These are phyloP conservation scores for Diaporthe aspalathi DNA, from an alignment of 2,329 filamentous ascomycete species.

Conservation along the genomic window DNA sequence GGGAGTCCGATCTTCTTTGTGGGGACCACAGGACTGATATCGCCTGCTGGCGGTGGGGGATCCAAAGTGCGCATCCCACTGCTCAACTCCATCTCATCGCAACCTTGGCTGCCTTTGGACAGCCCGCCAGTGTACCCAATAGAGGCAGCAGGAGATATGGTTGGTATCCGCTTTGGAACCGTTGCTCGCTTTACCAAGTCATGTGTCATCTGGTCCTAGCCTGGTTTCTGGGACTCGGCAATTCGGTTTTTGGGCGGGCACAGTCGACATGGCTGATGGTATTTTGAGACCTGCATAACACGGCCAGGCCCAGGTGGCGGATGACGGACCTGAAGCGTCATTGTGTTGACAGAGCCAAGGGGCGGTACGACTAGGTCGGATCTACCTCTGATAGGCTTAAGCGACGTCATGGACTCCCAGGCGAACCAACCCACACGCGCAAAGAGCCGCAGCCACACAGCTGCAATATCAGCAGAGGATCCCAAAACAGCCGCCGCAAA, in stretches of 20 bases:
- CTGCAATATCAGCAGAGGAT: too few species aligned
- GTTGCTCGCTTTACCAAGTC: conserved; percentile 13
- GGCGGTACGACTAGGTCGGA: conserved; percentile 10
- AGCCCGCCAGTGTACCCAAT: not conserved
- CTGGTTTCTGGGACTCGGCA: conserved; percentile 6
- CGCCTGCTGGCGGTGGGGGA: not conserved
- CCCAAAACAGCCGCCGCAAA: conserved; percentile 5
- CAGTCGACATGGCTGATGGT: not conserved
- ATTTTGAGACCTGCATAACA: conserved; percentile 19
- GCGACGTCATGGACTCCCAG: conserved; percentile 33
- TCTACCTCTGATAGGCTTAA: conserved; percentile 7
- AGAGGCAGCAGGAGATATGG: not conserved
- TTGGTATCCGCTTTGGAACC: not conserved
- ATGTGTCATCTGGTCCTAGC: conserved; percentile 12
- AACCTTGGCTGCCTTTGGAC: not conserved
- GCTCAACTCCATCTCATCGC: not conserved
- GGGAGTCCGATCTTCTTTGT: not conserved
- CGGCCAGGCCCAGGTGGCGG: not conserved
- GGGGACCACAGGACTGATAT: not conserved
- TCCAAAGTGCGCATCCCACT: not conserved
- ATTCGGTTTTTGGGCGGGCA: not conserved
- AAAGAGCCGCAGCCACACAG: not conserved
- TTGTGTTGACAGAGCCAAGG: conserved; percentile 7
- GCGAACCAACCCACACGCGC: not conserved
- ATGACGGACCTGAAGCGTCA: conserved; percentile 20